Evolutionary conservation across 2,329 filamentous ascomycete genomes (phyloP), one percentile per base, ranked within the genome.

Genomic region (Sarocladium kiliense): DNA sequence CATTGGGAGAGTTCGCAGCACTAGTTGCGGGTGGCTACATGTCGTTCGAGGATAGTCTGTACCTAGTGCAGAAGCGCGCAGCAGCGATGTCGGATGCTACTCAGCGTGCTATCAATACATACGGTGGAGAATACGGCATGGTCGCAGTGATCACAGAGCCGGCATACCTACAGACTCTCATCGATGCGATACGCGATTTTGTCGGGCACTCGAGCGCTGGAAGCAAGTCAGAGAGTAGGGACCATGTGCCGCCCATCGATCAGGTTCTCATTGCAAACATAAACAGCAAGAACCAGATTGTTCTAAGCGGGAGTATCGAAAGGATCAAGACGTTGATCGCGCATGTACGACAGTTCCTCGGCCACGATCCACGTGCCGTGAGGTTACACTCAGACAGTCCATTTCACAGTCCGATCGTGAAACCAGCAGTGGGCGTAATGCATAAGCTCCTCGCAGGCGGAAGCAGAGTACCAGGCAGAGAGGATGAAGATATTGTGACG

Each of bases 281-380:
- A 73, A 97, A 97, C 74, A 90, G 87, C 69, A 94, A 91, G 74
- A 96, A 96, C 68, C 93, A 97, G 74, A 96, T 97, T 64, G 93
- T 97, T 53, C 77, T 97, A 54, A 94, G 89, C 66, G 93, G 93
- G 34, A 93, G 86, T 70, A 86, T 97, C 54, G 86, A 87, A 63
- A 81, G 85, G 62, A 96, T 97, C 69, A 86, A 84, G 64, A 87
- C 86, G 56, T 82, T 97, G 18, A 76, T 97, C 54, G 85, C 89
- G 11, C 91, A 97, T 67, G 79, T 97, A 56, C 79, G 91, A 53
- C 90, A 95, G 67, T 97, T 96, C 67, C 84, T 90, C 10, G 92
- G 92, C 11, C 91, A 97, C 68, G 93, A 97, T 70, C 92, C 93
- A 3, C 80, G 93, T 54, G 89, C 91, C 11, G 91, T 97, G 47